phyloP scores from a whole-genome alignment of 1,284 basidiomycete genomes.

The Trichosporon sp. region DNA sequence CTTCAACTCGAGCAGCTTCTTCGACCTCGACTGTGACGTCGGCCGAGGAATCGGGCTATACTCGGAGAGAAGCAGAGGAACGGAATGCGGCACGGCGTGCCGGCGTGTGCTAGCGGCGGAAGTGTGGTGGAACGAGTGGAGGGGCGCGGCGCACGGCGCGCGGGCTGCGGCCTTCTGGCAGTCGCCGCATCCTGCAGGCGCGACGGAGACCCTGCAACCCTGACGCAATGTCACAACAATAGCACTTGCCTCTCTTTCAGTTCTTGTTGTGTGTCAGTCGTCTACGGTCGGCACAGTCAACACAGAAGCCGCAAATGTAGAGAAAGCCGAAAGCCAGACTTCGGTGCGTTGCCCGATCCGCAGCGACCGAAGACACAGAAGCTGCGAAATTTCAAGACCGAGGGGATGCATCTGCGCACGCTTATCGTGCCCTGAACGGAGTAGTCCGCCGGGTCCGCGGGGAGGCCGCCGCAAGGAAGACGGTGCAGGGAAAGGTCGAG shows the following conservation, averaged over 20 bases:
- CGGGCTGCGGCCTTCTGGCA: not conserved
- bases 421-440: not conserved
- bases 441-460: too few relatives aligned
- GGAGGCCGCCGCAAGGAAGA: too few relatives aligned
- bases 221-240: not conserved
- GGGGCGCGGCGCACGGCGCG: too few relatives aligned
- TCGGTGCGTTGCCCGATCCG: not conserved
- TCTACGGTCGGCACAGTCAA: not conserved
- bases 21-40: not conserved
- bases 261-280: too few relatives aligned
- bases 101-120: not conserved
- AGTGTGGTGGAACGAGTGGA: not conserved
- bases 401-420: not conserved
- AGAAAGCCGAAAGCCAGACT: too few relatives aligned
- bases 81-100: not conserved
- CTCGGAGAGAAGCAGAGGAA: not conserved
- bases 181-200: not conserved
- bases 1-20: not conserved
- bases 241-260: not conserved
- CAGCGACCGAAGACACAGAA: not conserved
- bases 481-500: not conserved
- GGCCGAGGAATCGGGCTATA: not conserved
- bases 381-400: not conserved
- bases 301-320: not conserved
- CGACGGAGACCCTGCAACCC: not conserved